These are phyloP conservation scores for Pisolithus microcarpus DNA, from an alignment of 768 basidiomycete genomes.

Conservation along the genomic window DNA sequence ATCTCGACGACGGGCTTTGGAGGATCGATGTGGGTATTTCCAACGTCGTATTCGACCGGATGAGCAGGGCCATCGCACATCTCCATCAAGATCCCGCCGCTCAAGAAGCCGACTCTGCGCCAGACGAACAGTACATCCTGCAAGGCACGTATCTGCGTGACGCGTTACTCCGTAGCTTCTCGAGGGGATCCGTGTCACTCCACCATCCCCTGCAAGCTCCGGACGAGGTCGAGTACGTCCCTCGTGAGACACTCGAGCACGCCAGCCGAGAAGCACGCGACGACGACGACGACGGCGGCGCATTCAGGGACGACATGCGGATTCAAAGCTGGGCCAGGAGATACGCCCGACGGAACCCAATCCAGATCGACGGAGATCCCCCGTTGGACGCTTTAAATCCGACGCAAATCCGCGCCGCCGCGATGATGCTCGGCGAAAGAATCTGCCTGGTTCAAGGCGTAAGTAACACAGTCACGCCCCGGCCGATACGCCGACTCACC, in stretches of 20 bases:
- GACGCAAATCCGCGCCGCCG: constrained; percentile 77
- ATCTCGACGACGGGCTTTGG: constrained; percentile 44
- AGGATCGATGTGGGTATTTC: constrained; percentile 65
- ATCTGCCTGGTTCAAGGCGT: constrained; percentile 85
- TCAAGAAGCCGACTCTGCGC: constrained; percentile 28
- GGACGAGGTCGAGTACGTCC: constrained; percentile 33
- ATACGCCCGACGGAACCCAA: constrained; percentile 50
- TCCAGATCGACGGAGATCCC: constrained; percentile 76
- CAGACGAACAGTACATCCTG: constrained; percentile 46
- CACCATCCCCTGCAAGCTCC: constrained; percentile 31
- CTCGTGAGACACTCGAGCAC: constrained; percentile 34
- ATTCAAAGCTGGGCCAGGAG: constrained; percentile 79
- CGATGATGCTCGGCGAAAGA: constrained; percentile 76
- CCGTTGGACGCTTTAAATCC: constrained; percentile 53
- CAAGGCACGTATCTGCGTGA: constrained; percentile 72
- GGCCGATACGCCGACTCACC: background rate
- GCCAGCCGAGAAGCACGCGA: constrained; percentile 18
- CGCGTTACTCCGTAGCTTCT: constrained; percentile 56
- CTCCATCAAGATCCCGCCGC: constrained; percentile 47
- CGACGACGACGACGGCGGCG: constrained; percentile 41
- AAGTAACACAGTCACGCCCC: constrained; percentile 21
- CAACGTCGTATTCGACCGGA: constrained; percentile 59
- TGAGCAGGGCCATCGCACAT: constrained; percentile 56
- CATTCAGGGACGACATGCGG: constrained; percentile 64
- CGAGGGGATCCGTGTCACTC: constrained; percentile 17